Evolutionary conservation across 2,329 filamentous ascomycete species (phyloP).

Genomic region (Cordyceps sp.): DNA sequence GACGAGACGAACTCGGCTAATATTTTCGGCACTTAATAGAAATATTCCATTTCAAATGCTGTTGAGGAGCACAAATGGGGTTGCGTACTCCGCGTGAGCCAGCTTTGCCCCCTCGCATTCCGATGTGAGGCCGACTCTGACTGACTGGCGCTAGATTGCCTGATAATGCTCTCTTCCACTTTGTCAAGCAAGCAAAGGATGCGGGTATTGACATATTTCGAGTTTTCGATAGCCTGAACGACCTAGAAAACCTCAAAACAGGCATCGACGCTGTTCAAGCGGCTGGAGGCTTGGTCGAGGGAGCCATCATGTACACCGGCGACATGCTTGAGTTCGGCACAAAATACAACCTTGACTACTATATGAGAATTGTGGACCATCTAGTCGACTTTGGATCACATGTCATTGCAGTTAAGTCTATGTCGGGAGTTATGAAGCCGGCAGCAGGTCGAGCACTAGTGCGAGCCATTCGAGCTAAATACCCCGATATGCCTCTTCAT

Average conservation of each 20-base stretch:
- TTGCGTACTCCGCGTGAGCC: slow-evolving; percentile 80
- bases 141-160: slow-evolving; percentile 66
- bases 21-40: background rate
- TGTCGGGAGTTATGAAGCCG: slow-evolving; percentile 95
- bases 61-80: slow-evolving; percentile 35
- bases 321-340: slow-evolving; percentile 71
- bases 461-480: slow-evolving; percentile 78
- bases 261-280: slow-evolving; percentile 93
- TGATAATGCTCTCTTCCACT: slow-evolving; percentile 96
- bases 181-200: slow-evolving; percentile 96
- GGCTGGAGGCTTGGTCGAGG: slow-evolving; percentile 87
- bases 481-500: slow-evolving; percentile 94
- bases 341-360: slow-evolving; percentile 98
- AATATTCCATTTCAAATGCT: slow-evolving; percentile 99
- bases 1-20: no score
- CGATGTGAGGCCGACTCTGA: slow-evolving; percentile 23
- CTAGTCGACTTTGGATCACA: slow-evolving; percentile 83
- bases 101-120: background rate
- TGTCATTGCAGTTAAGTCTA: slow-evolving; percentile 83
- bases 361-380: slow-evolving; percentile 73
- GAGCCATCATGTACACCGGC: slow-evolving; percentile 64
- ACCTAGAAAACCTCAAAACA: slow-evolving; percentile 88
- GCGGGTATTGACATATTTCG: slow-evolving; percentile 98
- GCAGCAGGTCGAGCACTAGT: slow-evolving; percentile 77
- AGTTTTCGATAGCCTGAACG: slow-evolving; percentile 94